A percentile compares a stretch with the other conserved stretches of the same genome.
Evolutionary conservation across 2,329 filamentous ascomycete genomes (phyloP).

Genomic region (Fusarium torreyae): DNA sequence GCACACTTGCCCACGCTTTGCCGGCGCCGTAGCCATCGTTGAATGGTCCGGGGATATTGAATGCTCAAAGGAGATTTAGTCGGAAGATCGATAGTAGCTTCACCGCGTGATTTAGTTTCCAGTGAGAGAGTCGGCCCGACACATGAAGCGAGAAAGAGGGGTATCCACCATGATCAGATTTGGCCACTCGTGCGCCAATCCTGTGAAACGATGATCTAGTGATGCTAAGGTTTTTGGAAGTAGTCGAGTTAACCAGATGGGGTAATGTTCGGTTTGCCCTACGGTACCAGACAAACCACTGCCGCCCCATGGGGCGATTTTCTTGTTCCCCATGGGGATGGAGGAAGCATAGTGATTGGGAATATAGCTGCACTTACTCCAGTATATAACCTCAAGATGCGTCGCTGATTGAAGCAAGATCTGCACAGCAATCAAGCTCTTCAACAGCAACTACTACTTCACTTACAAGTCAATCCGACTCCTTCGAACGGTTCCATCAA

Average conservation of each 20-base stretch:
- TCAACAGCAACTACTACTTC: background rate
- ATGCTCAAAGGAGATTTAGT: conserved; percentile 37
- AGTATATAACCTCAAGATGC: conserved; percentile 34
- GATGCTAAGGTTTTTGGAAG: conserved; percentile 1
- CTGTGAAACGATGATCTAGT: background rate
- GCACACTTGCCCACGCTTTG: conserved; percentile 46
- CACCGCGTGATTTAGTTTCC: conserved; percentile 9
- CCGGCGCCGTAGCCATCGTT: conserved; percentile 20
- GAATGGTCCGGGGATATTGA: background rate
- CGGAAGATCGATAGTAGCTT: conserved; percentile 9
- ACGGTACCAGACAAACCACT: background rate
- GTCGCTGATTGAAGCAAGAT: conserved; percentile 10
- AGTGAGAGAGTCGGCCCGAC: conserved; percentile 21
- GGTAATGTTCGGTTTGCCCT: conserved; percentile 38
- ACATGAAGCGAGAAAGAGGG: conserved; percentile 19
- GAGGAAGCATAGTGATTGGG: conserved; percentile 19
- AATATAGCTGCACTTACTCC: conserved; percentile 9
- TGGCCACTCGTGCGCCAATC: background rate
- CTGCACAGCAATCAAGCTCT: conserved; percentile 2
- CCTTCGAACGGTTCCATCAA: background rate
- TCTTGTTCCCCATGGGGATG: conserved; percentile 13
- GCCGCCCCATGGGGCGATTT: conserved; percentile 7
- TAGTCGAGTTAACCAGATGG: conserved; percentile 27
- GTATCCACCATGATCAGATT: background rate
- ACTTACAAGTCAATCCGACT: background rate